These are phyloP conservation scores for Bruguiera gymnorhiza DNA, from an alignment of 345 rosid species.

Conservation along the genomic window DNA sequence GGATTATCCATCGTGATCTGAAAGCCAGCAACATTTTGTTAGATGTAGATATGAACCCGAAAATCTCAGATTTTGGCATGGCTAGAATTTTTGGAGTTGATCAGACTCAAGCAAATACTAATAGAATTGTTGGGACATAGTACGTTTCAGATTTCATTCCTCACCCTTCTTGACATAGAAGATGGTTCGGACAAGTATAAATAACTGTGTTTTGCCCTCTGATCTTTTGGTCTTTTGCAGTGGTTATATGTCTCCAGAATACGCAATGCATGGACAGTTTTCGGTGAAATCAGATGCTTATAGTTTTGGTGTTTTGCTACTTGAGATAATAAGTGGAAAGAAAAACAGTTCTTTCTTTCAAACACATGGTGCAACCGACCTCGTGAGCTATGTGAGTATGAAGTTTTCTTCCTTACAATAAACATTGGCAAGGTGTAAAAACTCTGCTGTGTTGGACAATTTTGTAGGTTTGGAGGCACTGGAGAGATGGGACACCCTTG, in stretches of 20 bases:
- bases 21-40: constrained; percentile 25
- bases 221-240: not conserved
- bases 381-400: constrained; percentile 25
- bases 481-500: constrained; percentile 31
- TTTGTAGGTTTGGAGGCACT: constrained; percentile 31
- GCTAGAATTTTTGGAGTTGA: constrained; percentile 26
- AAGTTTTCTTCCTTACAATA: not conserved
- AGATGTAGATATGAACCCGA: constrained; percentile 24
- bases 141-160: not conserved
- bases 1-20: constrained; percentile 25
- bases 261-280: constrained; percentile 28
- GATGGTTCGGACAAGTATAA: no score
- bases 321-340: constrained; percentile 38
- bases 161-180: no score
- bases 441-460: not conserved
- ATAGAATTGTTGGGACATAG: constrained; percentile 24
- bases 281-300: constrained; percentile 20
- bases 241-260: constrained; percentile 25
- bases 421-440: not conserved
- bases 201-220: no score
- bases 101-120: constrained; percentile 22
- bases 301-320: constrained; percentile 16
- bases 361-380: constrained; percentile 3
- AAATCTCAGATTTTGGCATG: constrained; percentile 29
- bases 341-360: constrained; percentile 27